Evolutionary conservation across 1,139 yeast species (phyloP), one percentile per base, ranked within the genome.

Genomic region (Groenewaldozyma auringiensis): DNA sequence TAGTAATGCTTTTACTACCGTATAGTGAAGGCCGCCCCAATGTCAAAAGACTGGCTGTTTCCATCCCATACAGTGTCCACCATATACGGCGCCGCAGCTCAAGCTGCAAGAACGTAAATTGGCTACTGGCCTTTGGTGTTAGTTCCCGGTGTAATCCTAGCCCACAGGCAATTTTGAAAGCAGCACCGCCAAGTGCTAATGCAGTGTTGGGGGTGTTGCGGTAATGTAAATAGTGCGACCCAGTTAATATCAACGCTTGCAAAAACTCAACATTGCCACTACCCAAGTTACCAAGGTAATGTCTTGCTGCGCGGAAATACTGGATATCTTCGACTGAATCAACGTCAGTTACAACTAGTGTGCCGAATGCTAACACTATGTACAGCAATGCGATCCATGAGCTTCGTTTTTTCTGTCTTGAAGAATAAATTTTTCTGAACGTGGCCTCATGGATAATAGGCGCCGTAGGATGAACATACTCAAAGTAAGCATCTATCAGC

Each of bases 401-500:
- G 13, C n/a, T 36, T 13, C 13, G 29, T 33, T 39, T 39, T 27
- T 29, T 35, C 21, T 39, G 39, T 2, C 41, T n/a, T 3, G 46
- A 32, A 11, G 43, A 37, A 25, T 42, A 45, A 11, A 35, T 33
- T 8, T 21, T 27, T 11, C 46, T 36, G 27, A 45, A 45, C 32
- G 29, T 17, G 11, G 34, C 21, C 36, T 45, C 46, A 16, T 39
- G 37, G 4, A 45, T 21, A n/a, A 45, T 18, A 11, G 48, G 48
- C 2, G 37, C 42, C 11, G 46, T 29, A 18, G 48, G 46, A 21
- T 45, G 46, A 13, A 43, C 46, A 21, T 42, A 34, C 16, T 43
- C 40, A 21, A 45, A 45, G 32, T 37, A 45, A 6, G 48, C 48
- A 31, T 45, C 48, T n/a, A 45, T 43, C 21, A 44, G 45, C 14